Evolutionary conservation across 805 yeast species (phyloP).

Genomic region (Wickerhamomyces queroliae): DNA sequence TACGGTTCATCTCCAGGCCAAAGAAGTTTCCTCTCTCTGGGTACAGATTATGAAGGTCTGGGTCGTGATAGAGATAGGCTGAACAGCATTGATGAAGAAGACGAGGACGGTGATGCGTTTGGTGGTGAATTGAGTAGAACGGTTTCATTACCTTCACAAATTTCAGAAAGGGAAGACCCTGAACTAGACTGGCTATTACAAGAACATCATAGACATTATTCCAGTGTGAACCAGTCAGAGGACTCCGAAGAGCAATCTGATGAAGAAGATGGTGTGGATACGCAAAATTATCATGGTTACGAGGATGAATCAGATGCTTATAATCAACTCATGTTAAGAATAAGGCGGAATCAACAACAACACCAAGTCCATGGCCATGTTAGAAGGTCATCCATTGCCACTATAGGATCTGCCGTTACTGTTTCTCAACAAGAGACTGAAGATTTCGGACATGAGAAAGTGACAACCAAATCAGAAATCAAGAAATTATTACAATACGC

Average conservation of each 20-base stretch:
- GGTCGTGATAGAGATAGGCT: conserved; percentile 15
- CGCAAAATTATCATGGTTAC: conserved; percentile 18
- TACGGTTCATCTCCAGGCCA: conserved; percentile 27
- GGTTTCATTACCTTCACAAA: conserved; percentile 34
- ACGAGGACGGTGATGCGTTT: conserved; percentile 20
- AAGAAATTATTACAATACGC: conserved; percentile 35
- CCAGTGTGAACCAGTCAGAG: conserved; percentile 19
- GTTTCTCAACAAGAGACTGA: conserved; percentile 14
- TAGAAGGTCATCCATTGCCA: conserved; percentile 15
- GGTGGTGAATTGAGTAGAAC: conserved; percentile 34
- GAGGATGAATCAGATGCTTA: conserved; percentile 17
- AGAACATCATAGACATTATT: conserved; percentile 34
- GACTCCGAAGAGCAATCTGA: conserved; percentile 12
- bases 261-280: conserved; percentile 11
- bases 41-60: conserved; percentile 27
- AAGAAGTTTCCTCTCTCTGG: conserved; percentile 34
- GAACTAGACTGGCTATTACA: conserved; percentile 33
- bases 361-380: too few species aligned
- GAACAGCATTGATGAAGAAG: conserved; percentile 19
- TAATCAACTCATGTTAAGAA: conserved; percentile 15
- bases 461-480: conserved; percentile 30
- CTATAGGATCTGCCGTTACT: conserved; percentile 17
- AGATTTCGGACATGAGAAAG: conserved; percentile 27
- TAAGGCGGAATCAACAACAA: conserved; percentile 12
- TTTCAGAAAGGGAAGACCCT: conserved; percentile 28